phyloP scores from a whole-genome alignment of 257 asterid genomes.

The Euphrasia confusa region DNA sequence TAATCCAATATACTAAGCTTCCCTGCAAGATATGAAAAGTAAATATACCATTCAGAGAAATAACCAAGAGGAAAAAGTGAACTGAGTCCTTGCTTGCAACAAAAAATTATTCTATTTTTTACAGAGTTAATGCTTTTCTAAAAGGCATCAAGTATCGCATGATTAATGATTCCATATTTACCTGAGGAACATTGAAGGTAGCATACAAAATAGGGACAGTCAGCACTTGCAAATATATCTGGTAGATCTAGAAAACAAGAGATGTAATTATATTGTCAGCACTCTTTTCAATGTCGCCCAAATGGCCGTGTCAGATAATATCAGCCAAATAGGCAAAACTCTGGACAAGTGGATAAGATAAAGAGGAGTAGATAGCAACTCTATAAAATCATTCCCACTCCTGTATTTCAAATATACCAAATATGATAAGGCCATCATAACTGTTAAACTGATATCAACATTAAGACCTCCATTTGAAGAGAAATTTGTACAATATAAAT shows the following conservation, averaged over 20 bases:
- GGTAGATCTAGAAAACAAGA: constrained; percentile 50
- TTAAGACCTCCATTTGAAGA: not conserved
- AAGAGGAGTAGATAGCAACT: not conserved
- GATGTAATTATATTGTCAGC: constrained; percentile 21
- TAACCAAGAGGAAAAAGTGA: constrained; percentile 15
- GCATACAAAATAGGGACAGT: constrained; percentile 57
- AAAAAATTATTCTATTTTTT: not conserved
- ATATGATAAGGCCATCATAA: not conserved
- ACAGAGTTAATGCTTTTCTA: constrained; percentile 10
- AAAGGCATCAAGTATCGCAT: constrained; percentile 9
- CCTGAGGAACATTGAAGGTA: constrained; percentile 74
- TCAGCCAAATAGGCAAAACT: constrained; percentile 1
- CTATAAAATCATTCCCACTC: not conserved
- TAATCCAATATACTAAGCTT: constrained; percentile 74
- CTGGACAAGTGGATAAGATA: not conserved
- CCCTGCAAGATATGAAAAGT: constrained; percentile 58
- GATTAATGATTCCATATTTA: constrained; percentile 24
- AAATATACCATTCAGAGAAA: constrained; percentile 2
- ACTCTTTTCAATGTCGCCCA: constrained; percentile 15
- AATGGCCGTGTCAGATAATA: not conserved
- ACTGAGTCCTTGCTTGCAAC: not conserved
- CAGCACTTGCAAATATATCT: constrained; percentile 56
- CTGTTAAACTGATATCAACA: not conserved
- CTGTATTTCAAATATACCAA: not conserved
- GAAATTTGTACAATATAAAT: not conserved